Percentiles rank a stretch among this genome's conserved stretches.
phyloP scores from a whole-genome alignment of 257 asterid species.

The Nyctanthes arbortristis region DNA sequence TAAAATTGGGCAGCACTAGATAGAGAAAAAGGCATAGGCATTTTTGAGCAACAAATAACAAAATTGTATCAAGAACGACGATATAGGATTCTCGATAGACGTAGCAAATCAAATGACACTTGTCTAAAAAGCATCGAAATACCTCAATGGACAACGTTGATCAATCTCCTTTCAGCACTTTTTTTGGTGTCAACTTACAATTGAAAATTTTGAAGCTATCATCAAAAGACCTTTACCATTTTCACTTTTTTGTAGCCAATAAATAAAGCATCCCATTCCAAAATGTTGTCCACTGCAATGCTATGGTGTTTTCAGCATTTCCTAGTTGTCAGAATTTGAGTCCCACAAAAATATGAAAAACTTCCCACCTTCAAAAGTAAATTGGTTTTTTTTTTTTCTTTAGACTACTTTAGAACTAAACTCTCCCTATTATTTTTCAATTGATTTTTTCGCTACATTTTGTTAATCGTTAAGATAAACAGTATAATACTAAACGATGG shows the following conservation, averaged over 20 bases:
- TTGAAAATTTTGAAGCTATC: slow-evolving; percentile 33
- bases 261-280: slow-evolving; percentile 32
- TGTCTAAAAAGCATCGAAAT: slow-evolving; percentile 18
- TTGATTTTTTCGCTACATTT: slow-evolving; percentile 7
- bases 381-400: slow-evolving; percentile 37
- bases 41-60: too few species aligned
- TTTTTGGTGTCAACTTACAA: background rate
- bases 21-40: too few species aligned
- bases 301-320: slow-evolving; percentile 36
- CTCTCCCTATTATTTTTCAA: slow-evolving; percentile 22
- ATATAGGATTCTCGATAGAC: background rate
- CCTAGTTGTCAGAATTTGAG: slow-evolving; percentile 43
- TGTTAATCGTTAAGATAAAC: slow-evolving; percentile 16
- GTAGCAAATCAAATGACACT: slow-evolving; percentile 26
- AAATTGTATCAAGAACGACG: background rate
- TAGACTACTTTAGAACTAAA: slow-evolving; percentile 26
- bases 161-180: slow-evolving; percentile 10
- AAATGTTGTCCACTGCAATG: slow-evolving; percentile 32
- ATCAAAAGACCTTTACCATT: slow-evolving; percentile 37
- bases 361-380: slow-evolving; percentile 37
- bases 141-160: slow-evolving; percentile 19
- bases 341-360: slow-evolving; percentile 47
- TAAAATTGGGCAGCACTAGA: background rate
- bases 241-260: slow-evolving; percentile 32
- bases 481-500: background rate